Conservation (phyloP, 192 early-diverging fungal species). For the Cladochytrium replicatum region DNA sequence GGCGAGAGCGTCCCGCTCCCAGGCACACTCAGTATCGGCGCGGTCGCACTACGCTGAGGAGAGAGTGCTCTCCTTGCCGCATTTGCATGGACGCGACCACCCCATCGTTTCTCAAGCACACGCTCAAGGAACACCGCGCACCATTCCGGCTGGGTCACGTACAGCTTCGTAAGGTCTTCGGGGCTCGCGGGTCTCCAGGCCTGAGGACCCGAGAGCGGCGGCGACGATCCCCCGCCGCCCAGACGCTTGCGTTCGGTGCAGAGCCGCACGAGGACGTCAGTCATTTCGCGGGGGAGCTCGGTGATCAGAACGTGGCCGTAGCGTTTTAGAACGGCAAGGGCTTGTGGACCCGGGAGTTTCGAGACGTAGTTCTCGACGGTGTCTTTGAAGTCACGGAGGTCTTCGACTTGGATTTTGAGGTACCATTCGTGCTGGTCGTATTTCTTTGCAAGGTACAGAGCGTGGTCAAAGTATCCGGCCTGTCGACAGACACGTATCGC, state of each 20-base stretch:
- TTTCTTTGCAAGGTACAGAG: constrained; percentile 79
- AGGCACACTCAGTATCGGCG: background rate
- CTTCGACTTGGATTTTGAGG: constrained; percentile 82
- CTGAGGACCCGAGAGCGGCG: background rate
- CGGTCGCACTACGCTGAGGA: constrained; percentile 7
- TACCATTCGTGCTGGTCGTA: constrained; percentile 76
- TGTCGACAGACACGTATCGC: constrained; percentile 88
- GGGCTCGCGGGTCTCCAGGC: constrained; percentile 9
- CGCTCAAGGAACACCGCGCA: constrained; percentile 75
- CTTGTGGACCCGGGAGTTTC: constrained; percentile 19
- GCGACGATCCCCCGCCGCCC: constrained; percentile 1
- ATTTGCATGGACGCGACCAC: constrained; percentile 11
- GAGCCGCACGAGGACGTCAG: constrained; percentile 32
- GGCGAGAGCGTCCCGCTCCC: too few species aligned
- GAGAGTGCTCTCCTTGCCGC: constrained; percentile 8
- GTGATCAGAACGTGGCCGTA: constrained; percentile 38
- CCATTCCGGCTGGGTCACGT: constrained; percentile 73
- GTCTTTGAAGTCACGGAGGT: constrained; percentile 66
- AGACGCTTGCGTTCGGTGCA: constrained; percentile 12
- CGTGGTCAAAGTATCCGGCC: constrained; percentile 82
- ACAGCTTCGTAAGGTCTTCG: constrained; percentile 72
- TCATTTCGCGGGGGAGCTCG: constrained; percentile 37
- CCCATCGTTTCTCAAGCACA: constrained; percentile 72
- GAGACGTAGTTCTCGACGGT: constrained; percentile 70
- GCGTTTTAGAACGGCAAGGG: constrained; percentile 12